These are phyloP conservation scores for Clonostachys chloroleuca DNA, from an alignment of 2,329 filamentous ascomycete species.

Conservation along the genomic window DNA sequence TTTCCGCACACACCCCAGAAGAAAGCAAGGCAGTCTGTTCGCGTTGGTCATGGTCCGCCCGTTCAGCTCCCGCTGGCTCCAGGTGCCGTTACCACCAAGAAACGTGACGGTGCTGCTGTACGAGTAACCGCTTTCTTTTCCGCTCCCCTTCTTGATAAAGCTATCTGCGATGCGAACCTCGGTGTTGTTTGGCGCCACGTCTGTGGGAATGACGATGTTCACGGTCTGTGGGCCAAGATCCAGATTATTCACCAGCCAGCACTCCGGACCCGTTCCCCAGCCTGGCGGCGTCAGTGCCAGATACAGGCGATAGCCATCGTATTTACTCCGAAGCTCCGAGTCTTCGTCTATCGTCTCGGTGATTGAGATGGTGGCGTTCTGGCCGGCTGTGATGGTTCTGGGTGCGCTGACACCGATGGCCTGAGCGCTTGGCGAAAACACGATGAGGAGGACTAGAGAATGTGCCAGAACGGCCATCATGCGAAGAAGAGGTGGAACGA, in stretches of 20 bases:
- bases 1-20: not conserved
- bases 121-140: not conserved
- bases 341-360: not conserved
- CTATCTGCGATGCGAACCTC: not conserved
- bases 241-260: not conserved
- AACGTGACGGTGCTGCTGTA: not conserved
- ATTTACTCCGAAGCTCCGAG: not conserved
- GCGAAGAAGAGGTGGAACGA: too few relatives aligned
- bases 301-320: not conserved
- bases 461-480: too few relatives aligned
- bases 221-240: not conserved
- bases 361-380: not conserved
- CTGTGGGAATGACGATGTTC: not conserved
- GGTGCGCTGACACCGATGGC: too few relatives aligned
- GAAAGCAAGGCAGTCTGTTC: not conserved
- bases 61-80: not conserved
- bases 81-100: not conserved
- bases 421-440: too few relatives aligned
- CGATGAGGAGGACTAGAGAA: too few relatives aligned
- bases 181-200: not conserved
- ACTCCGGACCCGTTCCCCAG: not conserved
- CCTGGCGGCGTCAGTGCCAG: not conserved
- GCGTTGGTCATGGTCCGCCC: not conserved
- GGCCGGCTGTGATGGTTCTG: too few relatives aligned
- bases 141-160: not conserved